Evolutionary conservation across 2,329 filamentous ascomycete genomes (phyloP).

Genomic region (Cercospora sp.): DNA sequence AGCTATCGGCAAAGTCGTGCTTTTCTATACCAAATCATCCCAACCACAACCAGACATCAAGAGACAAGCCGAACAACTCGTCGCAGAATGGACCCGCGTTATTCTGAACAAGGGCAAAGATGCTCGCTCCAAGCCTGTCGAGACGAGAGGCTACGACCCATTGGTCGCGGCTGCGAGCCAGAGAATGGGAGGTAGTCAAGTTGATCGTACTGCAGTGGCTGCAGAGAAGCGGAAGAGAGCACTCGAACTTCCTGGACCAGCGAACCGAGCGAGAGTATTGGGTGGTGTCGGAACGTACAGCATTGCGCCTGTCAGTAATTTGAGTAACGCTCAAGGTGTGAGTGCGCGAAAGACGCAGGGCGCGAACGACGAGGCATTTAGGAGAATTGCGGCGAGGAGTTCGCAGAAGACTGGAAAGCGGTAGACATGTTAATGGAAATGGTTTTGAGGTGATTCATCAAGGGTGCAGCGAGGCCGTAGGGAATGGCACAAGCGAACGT

Average conservation of each 20-base stretch:
- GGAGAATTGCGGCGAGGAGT: constrained; percentile 31
- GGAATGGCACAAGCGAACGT: neutral
- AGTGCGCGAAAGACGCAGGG: constrained; percentile 30
- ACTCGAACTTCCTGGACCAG: constrained; percentile 54
- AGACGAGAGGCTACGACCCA: constrained; percentile 61
- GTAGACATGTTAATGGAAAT: constrained; percentile 4
- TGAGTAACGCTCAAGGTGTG: constrained; percentile 36
- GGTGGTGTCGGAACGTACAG: constrained; percentile 61
- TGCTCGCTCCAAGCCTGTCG: constrained; percentile 80
- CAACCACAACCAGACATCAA: constrained; percentile 86
- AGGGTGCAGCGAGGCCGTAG: neutral
- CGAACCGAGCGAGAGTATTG: constrained; percentile 61
- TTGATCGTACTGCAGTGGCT: constrained; percentile 44
- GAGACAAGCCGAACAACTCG: constrained; percentile 85
- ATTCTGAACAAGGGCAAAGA: constrained; percentile 85
- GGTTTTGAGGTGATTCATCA: neutral
- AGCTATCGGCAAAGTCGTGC: constrained; percentile 91
- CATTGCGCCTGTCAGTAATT: constrained; percentile 61
- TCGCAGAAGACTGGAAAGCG: constrained; percentile 20
- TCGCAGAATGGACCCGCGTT: constrained; percentile 92
- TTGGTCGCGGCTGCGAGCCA: constrained; percentile 34
- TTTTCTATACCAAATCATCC: constrained; percentile 96
- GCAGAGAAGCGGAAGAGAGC: constrained; percentile 54
- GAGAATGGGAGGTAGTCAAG: constrained; percentile 36
- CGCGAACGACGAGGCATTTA: constrained; percentile 39